phyloP scores from a whole-genome alignment of 192 early-diverging fungal species.

The Phlyctochytrium bullatum region DNA sequence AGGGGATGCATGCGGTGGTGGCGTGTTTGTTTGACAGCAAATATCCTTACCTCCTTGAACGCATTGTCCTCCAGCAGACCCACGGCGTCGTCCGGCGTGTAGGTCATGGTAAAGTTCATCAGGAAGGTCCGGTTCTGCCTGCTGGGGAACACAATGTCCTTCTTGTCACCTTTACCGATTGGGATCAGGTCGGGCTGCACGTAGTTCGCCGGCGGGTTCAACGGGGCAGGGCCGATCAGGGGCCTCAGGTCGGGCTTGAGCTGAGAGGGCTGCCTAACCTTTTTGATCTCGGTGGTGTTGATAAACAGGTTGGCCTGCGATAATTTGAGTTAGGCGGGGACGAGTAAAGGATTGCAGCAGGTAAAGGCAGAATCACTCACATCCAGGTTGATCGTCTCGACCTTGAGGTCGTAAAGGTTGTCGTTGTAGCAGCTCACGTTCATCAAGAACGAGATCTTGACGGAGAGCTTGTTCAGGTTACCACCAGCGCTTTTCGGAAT shows the following conservation, averaged over 20 bases:
- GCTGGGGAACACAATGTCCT: conserved; percentile 23
- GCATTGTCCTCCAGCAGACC: conserved; percentile 21
- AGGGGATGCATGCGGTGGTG: no score
- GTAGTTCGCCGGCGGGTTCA: conserved; percentile 7
- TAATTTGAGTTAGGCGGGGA: no score
- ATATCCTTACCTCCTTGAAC: neutral
- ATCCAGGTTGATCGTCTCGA: conserved; percentile 19
- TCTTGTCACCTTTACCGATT: conserved; percentile 20
- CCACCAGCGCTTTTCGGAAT: conserved; percentile 6
- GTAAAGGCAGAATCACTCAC: neutral
- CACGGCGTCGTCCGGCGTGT: conserved; percentile 17
- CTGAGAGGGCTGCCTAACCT: conserved; percentile 2
- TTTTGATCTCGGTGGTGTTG: conserved; percentile 18
- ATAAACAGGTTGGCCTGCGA: conserved; percentile 23
- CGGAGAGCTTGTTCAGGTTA: conserved; percentile 10
- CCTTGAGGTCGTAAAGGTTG: conserved; percentile 19
- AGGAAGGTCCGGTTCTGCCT: conserved; percentile 17
- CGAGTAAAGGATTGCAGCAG: neutral
- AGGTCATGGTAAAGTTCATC: conserved; percentile 29
- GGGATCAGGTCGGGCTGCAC: neutral
- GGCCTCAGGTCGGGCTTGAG: neutral
- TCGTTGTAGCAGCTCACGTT: conserved; percentile 14
- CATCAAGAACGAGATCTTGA: conserved; percentile 16
- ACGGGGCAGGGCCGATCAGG: conserved; percentile 2
- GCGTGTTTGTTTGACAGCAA: neutral